Percentiles rank a stretch among this genome's conserved stretches.
Conservation (phyloP, 1,284 basidiomycete species). For the Lignosus rhinocerotis region DNA sequence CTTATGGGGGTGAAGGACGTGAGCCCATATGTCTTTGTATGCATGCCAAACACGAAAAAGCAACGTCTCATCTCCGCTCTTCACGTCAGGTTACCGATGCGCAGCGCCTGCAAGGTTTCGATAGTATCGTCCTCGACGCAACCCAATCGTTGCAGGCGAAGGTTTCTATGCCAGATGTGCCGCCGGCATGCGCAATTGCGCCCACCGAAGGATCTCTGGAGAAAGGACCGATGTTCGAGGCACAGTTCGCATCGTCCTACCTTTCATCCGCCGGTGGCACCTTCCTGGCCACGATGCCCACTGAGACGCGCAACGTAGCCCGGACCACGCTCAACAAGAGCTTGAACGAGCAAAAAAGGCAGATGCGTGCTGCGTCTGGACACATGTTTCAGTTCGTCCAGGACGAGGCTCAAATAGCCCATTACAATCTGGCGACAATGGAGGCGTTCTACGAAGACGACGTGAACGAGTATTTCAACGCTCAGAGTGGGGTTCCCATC, state of each 20-base stretch:
- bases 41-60: neutral
- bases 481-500: neutral
- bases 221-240: constrained; percentile 9
- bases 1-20: constrained; percentile 33
- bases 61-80: neutral
- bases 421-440: constrained; percentile 4
- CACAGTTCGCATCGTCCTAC: constrained; percentile 5
- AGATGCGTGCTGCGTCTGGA: constrained; percentile 5
- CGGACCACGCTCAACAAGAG: constrained; percentile 9
- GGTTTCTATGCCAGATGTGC: constrained; percentile 3
- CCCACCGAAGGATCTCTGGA: constrained; percentile 3
- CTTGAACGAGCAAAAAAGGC: constrained; percentile 3
- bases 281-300: constrained; percentile 19
- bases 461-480: constrained; percentile 1
- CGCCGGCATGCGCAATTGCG: constrained; percentile 4
- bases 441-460: constrained; percentile 10
- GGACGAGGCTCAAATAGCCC: constrained; percentile 11
- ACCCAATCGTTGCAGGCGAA: constrained; percentile 14
- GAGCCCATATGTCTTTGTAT: neutral
- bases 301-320: constrained; percentile 11
- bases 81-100: constrained; percentile 12
- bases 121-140: constrained; percentile 14
- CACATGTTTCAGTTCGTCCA: constrained; percentile 15
- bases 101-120: constrained; percentile 13
- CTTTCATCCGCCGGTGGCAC: constrained; percentile 7